Evolutionary conservation across 108 stramenopile species (phyloP).

Genomic region (Pelagomonas calceolata): DNA sequence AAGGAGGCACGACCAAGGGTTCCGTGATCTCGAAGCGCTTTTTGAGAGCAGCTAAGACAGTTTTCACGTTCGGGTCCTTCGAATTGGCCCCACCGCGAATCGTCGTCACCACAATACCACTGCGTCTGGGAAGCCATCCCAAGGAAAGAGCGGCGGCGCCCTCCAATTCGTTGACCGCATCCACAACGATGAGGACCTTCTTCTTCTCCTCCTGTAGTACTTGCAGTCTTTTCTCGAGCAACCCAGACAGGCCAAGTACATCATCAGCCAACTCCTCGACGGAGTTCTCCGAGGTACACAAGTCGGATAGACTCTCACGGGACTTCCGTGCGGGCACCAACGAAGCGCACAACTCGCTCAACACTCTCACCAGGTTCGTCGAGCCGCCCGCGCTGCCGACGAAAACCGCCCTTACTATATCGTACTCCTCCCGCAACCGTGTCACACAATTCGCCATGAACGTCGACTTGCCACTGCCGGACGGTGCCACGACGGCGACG

Average conservation of each 20-base stretch:
- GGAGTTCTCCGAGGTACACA: no score
- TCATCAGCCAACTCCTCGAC: no score
- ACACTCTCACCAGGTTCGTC: background rate
- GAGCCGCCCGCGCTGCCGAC: background rate
- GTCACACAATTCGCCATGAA: no score
- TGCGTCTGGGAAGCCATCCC: background rate
- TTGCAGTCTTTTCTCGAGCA: no score
- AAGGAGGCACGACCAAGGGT: background rate
- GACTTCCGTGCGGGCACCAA: no score
- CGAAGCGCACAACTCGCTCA: background rate
- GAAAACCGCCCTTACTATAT: background rate
- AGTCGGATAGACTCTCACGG: no score
- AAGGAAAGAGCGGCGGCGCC: background rate
- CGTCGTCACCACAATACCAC: background rate
- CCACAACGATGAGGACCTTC: background rate
- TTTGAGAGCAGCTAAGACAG: no score
- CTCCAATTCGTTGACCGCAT: background rate
- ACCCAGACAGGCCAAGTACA: no score
- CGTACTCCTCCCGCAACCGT: no score
- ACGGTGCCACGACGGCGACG: no score
- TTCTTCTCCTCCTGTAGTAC: no score
- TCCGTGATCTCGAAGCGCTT: background rate
- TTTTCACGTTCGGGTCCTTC: background rate
- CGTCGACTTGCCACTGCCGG: no score
- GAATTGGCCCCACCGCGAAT: background rate